Base-by-base conservation (phyloP, 2,329 filamentous ascomycete species). In the Diaporthe sp. region DNA sequence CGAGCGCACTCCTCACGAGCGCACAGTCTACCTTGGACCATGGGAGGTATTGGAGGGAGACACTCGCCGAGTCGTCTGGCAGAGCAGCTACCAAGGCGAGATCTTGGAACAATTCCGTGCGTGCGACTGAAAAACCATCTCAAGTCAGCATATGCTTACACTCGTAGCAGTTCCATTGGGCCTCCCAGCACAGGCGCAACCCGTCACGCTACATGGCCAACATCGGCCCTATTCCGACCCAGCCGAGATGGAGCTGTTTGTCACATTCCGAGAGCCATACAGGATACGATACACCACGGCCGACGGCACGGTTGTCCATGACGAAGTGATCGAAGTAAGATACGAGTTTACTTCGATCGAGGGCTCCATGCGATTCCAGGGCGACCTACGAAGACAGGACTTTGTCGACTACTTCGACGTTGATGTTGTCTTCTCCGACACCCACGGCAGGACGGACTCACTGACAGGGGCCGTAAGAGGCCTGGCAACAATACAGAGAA, bases 321-420 rank as follows among this genome's bases (percentile, higher is more conserved):
- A 89, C 75, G 86, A 87, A 72, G 85, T 84, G 55, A 83, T 88
- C 55, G 85, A 85, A 53, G 85, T 88, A 72, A 85, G 85, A 75
- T 89, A 89, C 78, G 87, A 88, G 73, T 89, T 89, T 77, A 89
- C 87, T 3, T 85, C 86, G 1, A 81, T 87, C 67, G 86, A 88
- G 65, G 82, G 84, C 25, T 88, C 88, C 1, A 81, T 86, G 28
- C 86, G 85, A 34, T 88, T 89, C 75, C 88, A 89, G 76, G 83
- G 87, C 69, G 87, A 89, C 73, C 78, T 89, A 51, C 85, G 88
- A 31, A 81, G 82, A 42, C 87, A 86, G 78, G 86, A 88, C 58
- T 79, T 89, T 31, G 79, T 89, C 44, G 87, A 86, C 78, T 89
- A 87, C 79, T 89, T 86, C 74, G 88, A 89, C 75, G 84, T 88